phyloP scores from a whole-genome alignment of 176 grass and related monocot species.

The Oryza glumipatula region DNA sequence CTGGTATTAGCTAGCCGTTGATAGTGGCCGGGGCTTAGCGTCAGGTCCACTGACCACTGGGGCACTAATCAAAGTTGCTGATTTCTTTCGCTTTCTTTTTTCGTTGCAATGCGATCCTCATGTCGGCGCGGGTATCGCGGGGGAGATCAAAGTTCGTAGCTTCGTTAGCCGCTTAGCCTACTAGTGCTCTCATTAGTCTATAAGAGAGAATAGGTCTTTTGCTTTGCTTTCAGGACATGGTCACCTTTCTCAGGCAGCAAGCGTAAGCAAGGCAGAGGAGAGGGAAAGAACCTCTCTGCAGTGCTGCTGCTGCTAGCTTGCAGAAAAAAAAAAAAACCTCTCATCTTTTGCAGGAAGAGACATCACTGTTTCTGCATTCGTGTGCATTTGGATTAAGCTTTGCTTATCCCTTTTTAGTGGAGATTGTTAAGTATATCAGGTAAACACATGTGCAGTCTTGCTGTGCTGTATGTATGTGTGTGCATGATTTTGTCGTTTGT shows the following conservation, averaged over 20 bases:
- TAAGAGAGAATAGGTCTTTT: constrained; percentile 27
- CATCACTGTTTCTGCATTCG: neutral
- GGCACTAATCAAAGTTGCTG: neutral
- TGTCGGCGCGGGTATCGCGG: constrained; percentile 27
- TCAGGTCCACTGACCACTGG: constrained; percentile 6
- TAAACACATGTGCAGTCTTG: neutral
- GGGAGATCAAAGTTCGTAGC: neutral
- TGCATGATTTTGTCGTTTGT: neutral
- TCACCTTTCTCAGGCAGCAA: constrained; percentile 17
- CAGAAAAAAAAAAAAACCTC: constrained; percentile 19
- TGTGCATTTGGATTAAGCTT: neutral
- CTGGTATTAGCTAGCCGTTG: neutral
- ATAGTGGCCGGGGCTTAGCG: neutral
- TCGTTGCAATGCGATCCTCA: neutral
- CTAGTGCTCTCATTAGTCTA: neutral
- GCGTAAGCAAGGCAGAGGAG: neutral
- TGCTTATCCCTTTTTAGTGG: neutral
- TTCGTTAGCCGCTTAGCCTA: neutral
- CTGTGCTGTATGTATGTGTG: neutral
- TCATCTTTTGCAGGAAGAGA: constrained; percentile 1
- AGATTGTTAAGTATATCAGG: neutral
- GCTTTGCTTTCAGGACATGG: constrained; percentile 4
- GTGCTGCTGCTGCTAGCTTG: constrained; percentile 3
- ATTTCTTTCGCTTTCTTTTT: constrained; percentile 35
- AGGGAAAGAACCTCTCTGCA: neutral